Base-by-base conservation (phyloP, 805 yeast genomes). In the Naumovozyma castellii region DNA sequence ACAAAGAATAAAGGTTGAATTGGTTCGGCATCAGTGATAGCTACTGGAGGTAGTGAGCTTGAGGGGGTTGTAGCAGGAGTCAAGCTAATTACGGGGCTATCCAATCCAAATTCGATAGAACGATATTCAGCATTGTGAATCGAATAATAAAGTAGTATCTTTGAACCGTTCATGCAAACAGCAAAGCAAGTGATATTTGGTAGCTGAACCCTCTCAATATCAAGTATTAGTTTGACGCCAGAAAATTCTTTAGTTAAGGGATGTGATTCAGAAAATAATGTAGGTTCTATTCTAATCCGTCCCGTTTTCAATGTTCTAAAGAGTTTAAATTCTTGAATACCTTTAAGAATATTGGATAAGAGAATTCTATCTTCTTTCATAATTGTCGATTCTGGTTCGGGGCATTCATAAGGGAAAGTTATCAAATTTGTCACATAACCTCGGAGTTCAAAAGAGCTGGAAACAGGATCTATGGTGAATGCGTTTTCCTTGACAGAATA, bases 401-500 rank as follows among this genome's bases (percentile, higher is more conserved):
- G 10, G 9, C 6, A 22, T 22, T 22, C 10, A 14, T 35, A 22
- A 4, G 22, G 14, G 3, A 38, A 15, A 13, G 5, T 32, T 14
- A 20, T 35, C 3, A 36, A n/a, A 29, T 34, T 37, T n/a, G 43
- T 48, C 2, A 44, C 29, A 31, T 36, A 43, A 8, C 59, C 56
- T 40, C 43, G 42, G 5, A 39, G 22, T 4, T 15, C n/a, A 3
- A 47, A 18, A 6, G 43, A 27, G 19, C 54, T 56, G 6, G 68
- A 57, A 1, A 51, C 43, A 18, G 37, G 37, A 6, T 37, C 43
- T 4, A 65, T 39, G 4, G 50, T 47, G 40, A 66, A 66, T 13
- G 53, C 50, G 27, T 66, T 54, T 20, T 62, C 63, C 18, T 60
- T 51, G 1, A 64, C 54, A 3, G 62, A 55, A 41, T 64, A 66